phyloP scores from a whole-genome alignment of 768 basidiomycete genomes.

The Russula sp. region DNA sequence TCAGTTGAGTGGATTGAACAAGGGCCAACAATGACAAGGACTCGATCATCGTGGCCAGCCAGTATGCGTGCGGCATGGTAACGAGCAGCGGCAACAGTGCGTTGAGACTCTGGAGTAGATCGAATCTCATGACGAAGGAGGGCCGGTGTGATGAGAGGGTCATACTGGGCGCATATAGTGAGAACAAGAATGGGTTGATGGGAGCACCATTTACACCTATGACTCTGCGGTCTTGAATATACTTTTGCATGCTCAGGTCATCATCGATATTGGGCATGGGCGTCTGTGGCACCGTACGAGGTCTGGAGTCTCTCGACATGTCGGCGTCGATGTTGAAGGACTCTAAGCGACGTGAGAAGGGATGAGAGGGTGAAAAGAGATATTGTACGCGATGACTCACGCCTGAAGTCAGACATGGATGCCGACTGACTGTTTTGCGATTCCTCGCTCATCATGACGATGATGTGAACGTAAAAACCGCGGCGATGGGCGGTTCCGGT shows the following conservation, averaged over 20 bases:
- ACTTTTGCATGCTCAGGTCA: constrained; percentile 58
- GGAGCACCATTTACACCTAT: constrained; percentile 57
- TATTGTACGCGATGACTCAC: constrained; percentile 5
- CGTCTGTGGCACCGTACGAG: constrained; percentile 35
- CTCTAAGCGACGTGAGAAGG: background rate
- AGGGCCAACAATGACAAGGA: constrained; percentile 91
- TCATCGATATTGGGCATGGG: constrained; percentile 67
- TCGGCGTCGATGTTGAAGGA: background rate
- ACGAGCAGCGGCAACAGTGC: constrained; percentile 77
- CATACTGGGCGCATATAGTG: constrained; percentile 58
- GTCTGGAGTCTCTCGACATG: constrained; percentile 2
- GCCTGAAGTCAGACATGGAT: constrained; percentile 14
- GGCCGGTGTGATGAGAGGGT: constrained; percentile 93
- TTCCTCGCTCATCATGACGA: background rate
- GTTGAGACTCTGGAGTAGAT: constrained; percentile 59
- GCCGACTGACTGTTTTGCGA: too few relatives aligned
- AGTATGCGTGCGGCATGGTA: constrained; percentile 75
- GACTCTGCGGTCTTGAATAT: constrained; percentile 80
- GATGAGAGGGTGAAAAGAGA: background rate
- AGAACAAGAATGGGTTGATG: constrained; percentile 4
- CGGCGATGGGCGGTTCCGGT: background rate
- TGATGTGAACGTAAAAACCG: background rate
- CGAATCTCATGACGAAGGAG: constrained; percentile 85
- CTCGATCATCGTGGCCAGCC: constrained; percentile 77
- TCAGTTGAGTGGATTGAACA: constrained; percentile 91